phyloP scores from a whole-genome alignment of 768 basidiomycete species.

The Russula griseocarnosa region DNA sequence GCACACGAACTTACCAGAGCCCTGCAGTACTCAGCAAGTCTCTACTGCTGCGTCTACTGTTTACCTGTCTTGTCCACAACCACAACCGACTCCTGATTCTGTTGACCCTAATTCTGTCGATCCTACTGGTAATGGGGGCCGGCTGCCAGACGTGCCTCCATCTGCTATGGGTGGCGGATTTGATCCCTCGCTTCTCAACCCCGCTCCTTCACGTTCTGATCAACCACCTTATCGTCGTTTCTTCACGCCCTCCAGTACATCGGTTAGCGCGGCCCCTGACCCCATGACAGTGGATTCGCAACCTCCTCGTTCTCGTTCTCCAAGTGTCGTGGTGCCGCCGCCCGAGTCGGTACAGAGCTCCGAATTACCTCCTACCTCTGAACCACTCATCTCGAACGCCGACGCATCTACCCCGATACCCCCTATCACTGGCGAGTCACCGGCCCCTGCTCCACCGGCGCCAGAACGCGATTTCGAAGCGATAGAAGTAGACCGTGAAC shows the following conservation, averaged over 20 bases:
- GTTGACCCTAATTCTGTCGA: background rate
- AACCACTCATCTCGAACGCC: background rate
- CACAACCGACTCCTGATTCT: constrained; percentile 3
- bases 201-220: constrained; percentile 1
- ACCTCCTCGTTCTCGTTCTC: constrained; percentile 8
- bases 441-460: constrained; percentile 25
- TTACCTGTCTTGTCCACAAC: constrained; percentile 17
- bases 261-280: constrained; percentile 18
- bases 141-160: constrained; percentile 18
- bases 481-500: constrained; percentile 57
- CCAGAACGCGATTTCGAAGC: constrained; percentile 34
- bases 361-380: background rate
- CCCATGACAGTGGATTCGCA: background rate
- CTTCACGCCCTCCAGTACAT: constrained; percentile 25
- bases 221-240: constrained; percentile 11
- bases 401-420: background rate
- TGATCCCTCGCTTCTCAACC: constrained; percentile 25
- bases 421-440: constrained; percentile 11
- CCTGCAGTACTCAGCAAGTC: constrained; percentile 11
- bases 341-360: constrained; percentile 7
- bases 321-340: background rate
- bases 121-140: constrained; percentile 10
- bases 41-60: constrained; percentile 19
- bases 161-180: constrained; percentile 23
- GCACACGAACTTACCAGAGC: constrained; percentile 22